Percentiles rank a stretch among this genome's conserved stretches.
phyloP scores from a whole-genome alignment of 2,329 filamentous ascomycete genomes.

The Sclerotinia spermophila region DNA sequence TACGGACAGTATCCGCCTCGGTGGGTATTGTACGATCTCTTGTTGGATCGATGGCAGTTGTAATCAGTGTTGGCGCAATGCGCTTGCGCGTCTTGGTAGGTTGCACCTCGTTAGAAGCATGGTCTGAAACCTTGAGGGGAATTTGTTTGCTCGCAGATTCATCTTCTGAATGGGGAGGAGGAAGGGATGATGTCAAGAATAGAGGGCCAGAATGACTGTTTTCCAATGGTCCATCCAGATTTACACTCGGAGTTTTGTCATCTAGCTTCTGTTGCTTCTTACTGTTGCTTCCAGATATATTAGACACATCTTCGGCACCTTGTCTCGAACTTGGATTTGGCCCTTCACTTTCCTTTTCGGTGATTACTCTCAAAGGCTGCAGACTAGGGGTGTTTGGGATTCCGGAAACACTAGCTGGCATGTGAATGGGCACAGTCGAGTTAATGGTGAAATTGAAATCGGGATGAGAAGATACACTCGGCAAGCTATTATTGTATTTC shows the following conservation, averaged over 20 bases:
- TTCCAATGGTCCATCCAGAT: neutral
- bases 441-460: constrained; percentile 17
- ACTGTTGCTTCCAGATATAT: neutral
- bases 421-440: constrained; percentile 11
- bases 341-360: neutral
- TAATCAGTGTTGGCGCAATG: constrained; percentile 35
- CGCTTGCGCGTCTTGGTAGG: constrained; percentile 36
- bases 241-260: neutral
- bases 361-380: neutral
- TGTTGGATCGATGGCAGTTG: constrained; percentile 26
- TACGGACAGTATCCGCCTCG: constrained; percentile 24
- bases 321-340: neutral
- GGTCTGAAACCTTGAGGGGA: neutral
- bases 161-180: neutral
- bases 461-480: neutral
- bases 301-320: neutral
- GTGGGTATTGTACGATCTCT: constrained; percentile 29
- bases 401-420: neutral
- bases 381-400: neutral
- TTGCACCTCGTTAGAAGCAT: neutral
- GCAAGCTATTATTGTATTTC: neutral
- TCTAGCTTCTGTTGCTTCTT: constrained; percentile 5
- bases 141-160: neutral
- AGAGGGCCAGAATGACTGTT: neutral
- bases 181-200: neutral